Conservation (phyloP, 352 stramenopile species). For the Globisporangium radiosum region DNA sequence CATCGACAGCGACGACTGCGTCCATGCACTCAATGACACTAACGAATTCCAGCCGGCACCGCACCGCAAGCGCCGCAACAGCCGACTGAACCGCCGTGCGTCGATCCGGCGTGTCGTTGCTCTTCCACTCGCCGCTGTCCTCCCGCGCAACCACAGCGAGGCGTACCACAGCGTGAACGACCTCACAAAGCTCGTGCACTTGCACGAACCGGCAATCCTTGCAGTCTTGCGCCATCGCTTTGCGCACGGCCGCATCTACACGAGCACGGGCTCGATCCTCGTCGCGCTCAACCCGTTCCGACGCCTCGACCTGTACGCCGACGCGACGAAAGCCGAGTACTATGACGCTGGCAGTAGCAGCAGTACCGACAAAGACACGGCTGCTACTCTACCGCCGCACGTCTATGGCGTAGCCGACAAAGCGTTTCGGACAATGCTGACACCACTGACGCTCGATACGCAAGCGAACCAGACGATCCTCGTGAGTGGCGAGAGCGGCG, state of each 20-base stretch:
- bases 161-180: slow-evolving; percentile 75
- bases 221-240: slow-evolving; percentile 80
- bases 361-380: slow-evolving; percentile 28
- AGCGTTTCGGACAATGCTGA: slow-evolving; percentile 81
- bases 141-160: slow-evolving; percentile 52
- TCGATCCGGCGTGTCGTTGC: slow-evolving; percentile 30
- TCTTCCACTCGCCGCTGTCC: slow-evolving; percentile 37
- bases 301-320: slow-evolving; percentile 60
- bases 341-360: slow-evolving; percentile 35
- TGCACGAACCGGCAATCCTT: slow-evolving; percentile 89
- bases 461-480: slow-evolving; percentile 92
- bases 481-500: slow-evolving; percentile 93
- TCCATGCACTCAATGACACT: slow-evolving; percentile 17
- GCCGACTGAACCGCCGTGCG: slow-evolving; percentile 21
- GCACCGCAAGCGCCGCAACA: slow-evolving; percentile 38
- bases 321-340: slow-evolving; percentile 63
- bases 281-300: slow-evolving; percentile 84
- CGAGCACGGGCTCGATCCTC: slow-evolving; percentile 79
- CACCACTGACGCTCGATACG: slow-evolving; percentile 19
- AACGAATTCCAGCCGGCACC: slow-evolving; percentile 34
- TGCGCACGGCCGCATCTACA: slow-evolving; percentile 86
- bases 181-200: slow-evolving; percentile 86
- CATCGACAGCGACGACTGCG: slow-evolving; percentile 17
- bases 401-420: slow-evolving; percentile 84
- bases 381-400: slow-evolving; percentile 65